Evolutionary conservation across 257 asterid genomes (phyloP), one percentile per base, ranked within the genome.

Genomic region (Salvia rosmarinus): DNA sequence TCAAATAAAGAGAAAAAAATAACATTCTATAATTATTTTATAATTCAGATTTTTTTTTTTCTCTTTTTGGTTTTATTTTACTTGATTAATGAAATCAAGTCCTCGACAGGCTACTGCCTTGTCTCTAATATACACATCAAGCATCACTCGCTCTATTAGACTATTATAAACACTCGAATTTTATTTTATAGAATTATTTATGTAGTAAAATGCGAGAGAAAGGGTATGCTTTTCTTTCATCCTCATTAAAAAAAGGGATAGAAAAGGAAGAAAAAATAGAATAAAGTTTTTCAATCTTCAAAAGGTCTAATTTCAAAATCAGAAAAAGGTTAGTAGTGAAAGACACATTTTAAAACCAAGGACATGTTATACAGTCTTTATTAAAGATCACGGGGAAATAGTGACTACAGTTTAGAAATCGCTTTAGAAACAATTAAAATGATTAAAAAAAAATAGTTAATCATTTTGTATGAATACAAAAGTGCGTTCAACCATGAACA

Each of bases 401-500:
- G 69, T 69, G 77, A 46, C 21, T 43, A 1, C 51, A 52, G 34
- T n/a, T 54, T 30, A 12, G 1, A 17, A 28, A 54, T 43, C 28
- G 17, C 4, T 43, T 1, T 10, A 23, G 10, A 34, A 44, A 55
- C 3, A 3, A 5, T 19, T 5, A 28, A 49, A 8, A 20, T 2
- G 6, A 10, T 12, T 2, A 32, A 16, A 17, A 39, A 12, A 3
- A 17, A 21, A 13, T 37, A 7, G 25, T 23, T 1, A 6, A 61
- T 61, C 6, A 5, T 9, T 19, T 2, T 4, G n/a, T 35, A 8
- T 8, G 23, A 16, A n/a, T 60, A 6, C 14, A 44, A 67, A 62
- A 58, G 25, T 64, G 74, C n/a, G 12, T 73, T 68, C 19, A 16
- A 32, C 62, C 73, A 32, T 70, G 67, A 77, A 84, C 80, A 72